Conservation (phyloP, 768 basidiomycete genomes). For the Amanita rubescens region DNA sequence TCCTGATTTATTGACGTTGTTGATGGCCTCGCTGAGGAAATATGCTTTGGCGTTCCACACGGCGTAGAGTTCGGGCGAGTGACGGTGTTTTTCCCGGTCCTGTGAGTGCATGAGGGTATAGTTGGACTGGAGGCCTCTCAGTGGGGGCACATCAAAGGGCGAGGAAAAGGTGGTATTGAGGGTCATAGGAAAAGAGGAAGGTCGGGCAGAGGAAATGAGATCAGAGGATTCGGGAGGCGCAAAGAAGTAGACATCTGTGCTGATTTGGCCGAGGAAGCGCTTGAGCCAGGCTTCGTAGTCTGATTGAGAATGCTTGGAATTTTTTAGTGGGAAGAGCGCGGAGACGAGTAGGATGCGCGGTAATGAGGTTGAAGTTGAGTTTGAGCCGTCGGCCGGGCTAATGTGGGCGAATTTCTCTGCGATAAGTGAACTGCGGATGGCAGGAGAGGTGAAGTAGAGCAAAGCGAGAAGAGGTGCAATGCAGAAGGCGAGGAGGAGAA, state of each 20-base stretch:
- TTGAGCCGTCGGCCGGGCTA: background rate
- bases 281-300: slow-evolving; percentile 39
- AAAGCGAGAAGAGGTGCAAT: background rate
- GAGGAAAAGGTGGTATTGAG: slow-evolving; percentile 39
- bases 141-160: slow-evolving; percentile 42
- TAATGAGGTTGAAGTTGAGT: background rate
- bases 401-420: background rate
- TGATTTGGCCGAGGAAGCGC: slow-evolving; percentile 35
- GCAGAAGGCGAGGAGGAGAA: too few relatives aligned
- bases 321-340: slow-evolving; percentile 43
- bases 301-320: slow-evolving; percentile 40
- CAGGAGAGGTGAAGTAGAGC: background rate
- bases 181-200: slow-evolving; percentile 24
- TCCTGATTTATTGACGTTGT: slow-evolving; percentile 16
- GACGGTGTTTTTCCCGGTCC: slow-evolving; percentile 36
- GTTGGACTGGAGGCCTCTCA: slow-evolving; percentile 21
- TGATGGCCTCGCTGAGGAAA: slow-evolving; percentile 36
- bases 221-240: slow-evolving; percentile 32
- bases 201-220: slow-evolving; percentile 24
- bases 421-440: background rate
- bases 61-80: slow-evolving; percentile 45
- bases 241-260: slow-evolving; percentile 49
- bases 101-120: slow-evolving; percentile 36
- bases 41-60: slow-evolving; percentile 51
- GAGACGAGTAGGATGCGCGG: slow-evolving; percentile 43